Evolutionary conservation across 768 basidiomycete genomes (phyloP).

Genomic region (Termitomyces sp.): DNA sequence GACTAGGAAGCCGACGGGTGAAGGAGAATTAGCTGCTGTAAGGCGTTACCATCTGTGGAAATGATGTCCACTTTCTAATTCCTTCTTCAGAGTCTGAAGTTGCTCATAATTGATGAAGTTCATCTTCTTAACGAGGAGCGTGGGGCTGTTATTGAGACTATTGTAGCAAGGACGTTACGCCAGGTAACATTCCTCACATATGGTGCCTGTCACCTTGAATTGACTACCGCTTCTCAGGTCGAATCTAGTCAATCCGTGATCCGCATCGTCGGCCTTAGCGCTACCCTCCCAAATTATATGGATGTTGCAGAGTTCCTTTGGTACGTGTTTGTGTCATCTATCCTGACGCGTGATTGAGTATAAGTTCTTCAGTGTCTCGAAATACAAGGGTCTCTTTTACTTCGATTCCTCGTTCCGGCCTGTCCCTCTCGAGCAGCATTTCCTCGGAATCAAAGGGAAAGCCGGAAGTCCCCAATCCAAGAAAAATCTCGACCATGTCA

Average conservation of each 20-base stretch:
- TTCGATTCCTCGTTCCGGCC: conserved; percentile 98
- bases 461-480: conserved; percentile 64
- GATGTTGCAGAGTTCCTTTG: conserved; percentile 94
- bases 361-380: conserved; percentile 64
- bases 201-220: background rate
- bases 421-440: conserved; percentile 95
- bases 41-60: conserved; percentile 16
- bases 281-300: conserved; percentile 94
- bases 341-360: background rate
- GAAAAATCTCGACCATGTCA: conserved; percentile 82
- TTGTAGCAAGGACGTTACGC: conserved; percentile 91
- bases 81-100: conserved; percentile 69
- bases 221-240: conserved; percentile 45
- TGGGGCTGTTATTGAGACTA: conserved; percentile 96
- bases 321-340: conserved; percentile 32
- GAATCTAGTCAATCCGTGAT: conserved; percentile 96
- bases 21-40: conserved; percentile 93
- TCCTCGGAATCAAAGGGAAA: conserved; percentile 90
- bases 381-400: conserved; percentile 85
- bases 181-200: conserved; percentile 47
- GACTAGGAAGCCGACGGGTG: conserved; percentile 92
- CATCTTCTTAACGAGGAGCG: conserved; percentile 97
- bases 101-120: conserved; percentile 96
- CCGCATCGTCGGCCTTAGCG: conserved; percentile 92
- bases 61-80: background rate